Evolutionary conservation across 352 stramenopile species (phyloP), one percentile per base, ranked within the genome.

Genomic region (Thraustotheca clavata): DNA sequence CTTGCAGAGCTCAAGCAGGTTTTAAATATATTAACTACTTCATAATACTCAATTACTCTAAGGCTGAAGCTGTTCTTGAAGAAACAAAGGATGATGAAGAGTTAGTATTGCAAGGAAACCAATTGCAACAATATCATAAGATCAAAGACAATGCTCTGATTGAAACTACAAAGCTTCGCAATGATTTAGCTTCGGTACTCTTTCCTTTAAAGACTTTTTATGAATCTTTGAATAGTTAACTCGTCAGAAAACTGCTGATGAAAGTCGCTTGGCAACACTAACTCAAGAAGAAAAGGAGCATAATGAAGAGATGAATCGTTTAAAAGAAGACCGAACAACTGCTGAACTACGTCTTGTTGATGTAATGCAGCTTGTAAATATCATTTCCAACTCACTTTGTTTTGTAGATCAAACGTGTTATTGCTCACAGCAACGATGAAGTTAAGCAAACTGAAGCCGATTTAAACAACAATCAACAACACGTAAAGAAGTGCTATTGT

Each of bases 61-160:
- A 52, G 50, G 71, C 22, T 70, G 67, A 33, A 68, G 68, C 11
- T 61, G 87, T 66, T 70, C 66, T 54, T 74, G 75, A 7, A 72
- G 85, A 39, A 68, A 81, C 60, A 20, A 60, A 68, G 22, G 48
- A 68, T 31, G 48, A 68, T 40, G 47, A 62, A 36, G 61, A 76
- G 12, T 27, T 92, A 12, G 73, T 90, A 12, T 62, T 93, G 46
- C 67, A 91, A 63, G 82, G 73, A 16, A 71, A 72, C 16, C 77
- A 80, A 12, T 65, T 92, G 5, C 74, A 94, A 32, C 83, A 94
- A 54, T 94, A 93, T 52, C 78, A 94, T 67, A 80, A 83, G 6
- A 89, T 94, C 38, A 91, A 91, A 40, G 80, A 93, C 61, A 63
- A 61, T 4, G 80, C 77, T 0, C 76, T 88, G 57, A 65, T 88